Conservation (phyloP, 2,329 filamentous ascomycete species). For the Gyromitra esculenta region DNA sequence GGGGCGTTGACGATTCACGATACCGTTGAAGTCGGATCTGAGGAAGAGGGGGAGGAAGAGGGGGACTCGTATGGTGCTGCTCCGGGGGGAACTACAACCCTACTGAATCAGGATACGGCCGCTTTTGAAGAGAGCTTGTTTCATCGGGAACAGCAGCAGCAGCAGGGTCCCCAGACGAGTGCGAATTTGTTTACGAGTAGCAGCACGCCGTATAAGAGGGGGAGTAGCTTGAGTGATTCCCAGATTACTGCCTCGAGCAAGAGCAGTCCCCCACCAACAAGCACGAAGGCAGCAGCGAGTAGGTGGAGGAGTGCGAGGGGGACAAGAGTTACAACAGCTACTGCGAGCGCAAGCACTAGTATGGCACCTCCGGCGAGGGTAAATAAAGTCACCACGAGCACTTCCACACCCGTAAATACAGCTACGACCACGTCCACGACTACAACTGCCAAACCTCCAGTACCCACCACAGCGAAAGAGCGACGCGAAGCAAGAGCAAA, state of each 20-base stretch:
- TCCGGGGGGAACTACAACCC: slow-evolving; percentile 3
- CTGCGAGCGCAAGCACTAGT: not conserved
- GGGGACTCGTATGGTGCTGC: slow-evolving; percentile 6
- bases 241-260: slow-evolving; percentile 7
- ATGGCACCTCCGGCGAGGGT: slow-evolving; percentile 9
- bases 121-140: slow-evolving; percentile 45
- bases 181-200: slow-evolving; percentile 31
- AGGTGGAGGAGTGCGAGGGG: slow-evolving; percentile 7
- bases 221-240: slow-evolving; percentile 22
- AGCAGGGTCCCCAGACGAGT: not conserved
- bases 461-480: not conserved
- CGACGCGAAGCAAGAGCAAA: slow-evolving; percentile 9
- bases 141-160: slow-evolving; percentile 15
- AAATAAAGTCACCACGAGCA: not conserved
- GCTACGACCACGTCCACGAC: not conserved
- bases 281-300: not conserved
- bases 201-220: slow-evolving; percentile 31
- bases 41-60: slow-evolving; percentile 1
- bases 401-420: not conserved
- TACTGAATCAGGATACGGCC: slow-evolving; percentile 37
- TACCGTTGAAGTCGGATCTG: slow-evolving; percentile 18
- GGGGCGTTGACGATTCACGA: slow-evolving; percentile 37
- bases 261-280: slow-evolving; percentile 26
- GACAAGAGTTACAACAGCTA: not conserved
- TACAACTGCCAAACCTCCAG: not conserved